These are phyloP conservation scores for Cardamine resedifolia DNA, from an alignment of 345 rosid species.

Conservation along the genomic window DNA sequence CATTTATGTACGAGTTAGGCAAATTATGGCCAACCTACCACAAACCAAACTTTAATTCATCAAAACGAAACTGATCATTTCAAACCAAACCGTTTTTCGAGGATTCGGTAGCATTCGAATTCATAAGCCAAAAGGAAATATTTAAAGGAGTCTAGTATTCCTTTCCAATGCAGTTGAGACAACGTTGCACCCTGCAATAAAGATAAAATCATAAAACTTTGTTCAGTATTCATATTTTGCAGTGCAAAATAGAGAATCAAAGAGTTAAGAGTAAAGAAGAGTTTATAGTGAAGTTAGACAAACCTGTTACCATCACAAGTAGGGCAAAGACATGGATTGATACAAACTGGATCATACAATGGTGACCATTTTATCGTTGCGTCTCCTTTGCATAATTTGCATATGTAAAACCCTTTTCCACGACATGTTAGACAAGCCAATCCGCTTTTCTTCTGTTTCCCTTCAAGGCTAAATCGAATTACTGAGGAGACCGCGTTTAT, in stretches of 20 bases:
- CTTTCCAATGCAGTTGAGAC: conserved; percentile 51
- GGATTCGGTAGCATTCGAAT: neutral
- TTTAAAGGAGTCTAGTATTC: conserved; percentile 39
- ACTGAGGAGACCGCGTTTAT: conserved; percentile 45
- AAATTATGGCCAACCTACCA: neutral
- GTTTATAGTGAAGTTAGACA: neutral
- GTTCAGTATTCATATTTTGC: neutral
- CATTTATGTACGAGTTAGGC: conserved; percentile 4
- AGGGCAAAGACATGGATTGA: conserved; percentile 86
- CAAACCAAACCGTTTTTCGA: neutral
- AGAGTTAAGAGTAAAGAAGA: neutral
- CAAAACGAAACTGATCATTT: neutral
- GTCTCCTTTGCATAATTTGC: conserved; percentile 75
- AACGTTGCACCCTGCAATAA: neutral
- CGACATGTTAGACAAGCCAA: too few species aligned
- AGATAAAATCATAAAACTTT: neutral
- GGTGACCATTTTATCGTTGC: conserved; percentile 78
- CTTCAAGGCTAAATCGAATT: conserved; percentile 42
- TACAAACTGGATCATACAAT: conserved; percentile 67
- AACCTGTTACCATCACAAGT: conserved; percentile 93
- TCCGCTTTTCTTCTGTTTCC: conserved; percentile 40
- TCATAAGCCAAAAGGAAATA: neutral
- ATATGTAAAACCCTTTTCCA: too few species aligned
- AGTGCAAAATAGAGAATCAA: neutral
- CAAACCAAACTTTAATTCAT: neutral